Base-by-base conservation (phyloP, 176 grass and related monocot species). In the Microstegium vimineum region DNA sequence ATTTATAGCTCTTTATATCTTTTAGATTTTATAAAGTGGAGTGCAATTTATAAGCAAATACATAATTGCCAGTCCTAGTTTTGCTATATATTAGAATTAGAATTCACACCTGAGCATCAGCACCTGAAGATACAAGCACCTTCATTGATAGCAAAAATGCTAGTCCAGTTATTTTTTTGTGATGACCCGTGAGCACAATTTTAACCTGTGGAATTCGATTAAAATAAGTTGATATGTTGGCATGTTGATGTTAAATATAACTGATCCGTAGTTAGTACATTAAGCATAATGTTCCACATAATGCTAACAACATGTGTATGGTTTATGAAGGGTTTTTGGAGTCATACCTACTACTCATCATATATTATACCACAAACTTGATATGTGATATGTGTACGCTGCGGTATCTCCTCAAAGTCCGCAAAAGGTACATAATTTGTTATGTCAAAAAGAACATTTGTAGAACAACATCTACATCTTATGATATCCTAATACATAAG, bases 101-200 rank as follows among this genome's bases (percentile, higher is more conserved):
- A 3, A 37, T 20, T 20, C 47, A 20, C 17, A 65, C 62, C 62
- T 93, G 84, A 28, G 81, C 84, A 82, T 93, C 59, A 62, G 59
- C 59, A 62, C 59, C 25, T 5, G 25, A 62, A 28, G 59, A 62
- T 13, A 62, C 25, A 84, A 69, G 84, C 16, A 90, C 73, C 78
- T 87, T 73, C 38, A 87, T 69, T 16, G 64, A 78, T 72, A 71
- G 60, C 0, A 84, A 85, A 77, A 93, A 87, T 30, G 84, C 87
- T 33, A 93, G 72, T 61, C 91, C 91, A 57, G 91, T 90, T 16
- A 93, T 85, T 37, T 82, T 87, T 62, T 93, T 87, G 20, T 93
- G 87, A 82, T 93, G 91, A 52, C 91, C 84, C 35, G 38, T 90
- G 18, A 87, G 72, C 38, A 82, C 85, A 13, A 42, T 87, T 81